phyloP scores from a whole-genome alignment of 306 rosid genomes.

The Sicyos edulis region DNA sequence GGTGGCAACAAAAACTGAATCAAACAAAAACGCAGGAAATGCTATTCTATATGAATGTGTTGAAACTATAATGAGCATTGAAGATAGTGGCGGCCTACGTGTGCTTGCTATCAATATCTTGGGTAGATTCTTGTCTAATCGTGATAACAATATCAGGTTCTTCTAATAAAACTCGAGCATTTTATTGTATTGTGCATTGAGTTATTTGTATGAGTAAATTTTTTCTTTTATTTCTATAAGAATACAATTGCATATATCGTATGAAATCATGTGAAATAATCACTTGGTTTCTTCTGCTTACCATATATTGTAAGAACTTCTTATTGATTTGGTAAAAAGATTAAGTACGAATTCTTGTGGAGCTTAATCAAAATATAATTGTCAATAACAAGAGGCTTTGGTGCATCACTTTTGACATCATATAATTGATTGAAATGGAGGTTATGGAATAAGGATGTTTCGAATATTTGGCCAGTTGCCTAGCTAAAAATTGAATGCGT shows the following conservation, averaged over 20 bases:
- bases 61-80: slow-evolving; percentile 94
- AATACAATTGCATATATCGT: slow-evolving; percentile 2
- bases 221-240: neutral
- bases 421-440: slow-evolving; percentile 2
- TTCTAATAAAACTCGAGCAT: slow-evolving; percentile 11
- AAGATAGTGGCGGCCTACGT: slow-evolving; percentile 93
- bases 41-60: slow-evolving; percentile 94
- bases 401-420: neutral
- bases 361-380: neutral
- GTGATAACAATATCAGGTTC: slow-evolving; percentile 97
- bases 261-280: neutral
- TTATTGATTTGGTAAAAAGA: neutral
- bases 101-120: slow-evolving; percentile 94
- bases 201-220: too few species aligned
- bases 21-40: slow-evolving; percentile 95
- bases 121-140: slow-evolving; percentile 95
- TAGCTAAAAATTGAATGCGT: neutral
- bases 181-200: neutral
- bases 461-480: neutral
- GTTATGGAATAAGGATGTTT: neutral
- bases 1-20: slow-evolving; percentile 98
- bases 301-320: neutral
- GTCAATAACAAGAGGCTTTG: neutral
- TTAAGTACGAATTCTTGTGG: neutral
- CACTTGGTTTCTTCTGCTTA: slow-evolving; percentile 5